Base-by-base conservation (phyloP, 2,329 filamentous ascomycete genomes). In the Trichophaea hybrida region DNA sequence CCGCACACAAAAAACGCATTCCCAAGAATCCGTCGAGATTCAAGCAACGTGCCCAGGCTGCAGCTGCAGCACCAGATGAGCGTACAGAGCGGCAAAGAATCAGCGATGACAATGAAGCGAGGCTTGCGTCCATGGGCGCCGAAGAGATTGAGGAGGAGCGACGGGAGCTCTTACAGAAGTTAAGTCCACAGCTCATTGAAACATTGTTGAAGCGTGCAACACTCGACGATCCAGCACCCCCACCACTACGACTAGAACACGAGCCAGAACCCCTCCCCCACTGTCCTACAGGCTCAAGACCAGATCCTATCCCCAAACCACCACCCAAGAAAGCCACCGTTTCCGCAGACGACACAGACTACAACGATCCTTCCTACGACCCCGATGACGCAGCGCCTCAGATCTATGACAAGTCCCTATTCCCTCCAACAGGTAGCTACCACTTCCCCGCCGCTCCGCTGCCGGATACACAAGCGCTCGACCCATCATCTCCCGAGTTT, bases 401-500 rank as follows among this genome's bases (percentile, higher is more conserved):
- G 32, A 60, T 56, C 48, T 63, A 65, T 44, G 58, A 65, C 59
- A 24, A 59, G 17, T 62, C 68, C 49, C 67, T 67, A 55, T 68
- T 68, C 13, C 67, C 67, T 37, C 68, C 68, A 35, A 65, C 69
- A 61, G 69, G 68, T 62, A 72, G 76, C 12, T 55, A 55, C 40
- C 85, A 87, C 73, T 88, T 84, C 72, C 84, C 83, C 7, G 72
- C 71, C n/a, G 74, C 72, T 1, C 76, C 72, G 7, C 70, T 69
- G 46, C 65, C 64, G 66, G 64, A 74, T 67, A 67, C 76, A 24
- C 72, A 78, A 1, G 85, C 86, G 8, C 84, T 97, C 64, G 88
- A 97, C 71, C 89, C 90, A 0, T 76, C 81, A 40, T 87, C 90
- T 61, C 84, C 87, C 0, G 78, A 88, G 69, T 97, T 97, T 74